A percentile compares a stretch with the other conserved stretches of the same genome.
Conservation (phyloP, 495 filamentous ascomycete species). For the Neurospora tetraspora region DNA sequence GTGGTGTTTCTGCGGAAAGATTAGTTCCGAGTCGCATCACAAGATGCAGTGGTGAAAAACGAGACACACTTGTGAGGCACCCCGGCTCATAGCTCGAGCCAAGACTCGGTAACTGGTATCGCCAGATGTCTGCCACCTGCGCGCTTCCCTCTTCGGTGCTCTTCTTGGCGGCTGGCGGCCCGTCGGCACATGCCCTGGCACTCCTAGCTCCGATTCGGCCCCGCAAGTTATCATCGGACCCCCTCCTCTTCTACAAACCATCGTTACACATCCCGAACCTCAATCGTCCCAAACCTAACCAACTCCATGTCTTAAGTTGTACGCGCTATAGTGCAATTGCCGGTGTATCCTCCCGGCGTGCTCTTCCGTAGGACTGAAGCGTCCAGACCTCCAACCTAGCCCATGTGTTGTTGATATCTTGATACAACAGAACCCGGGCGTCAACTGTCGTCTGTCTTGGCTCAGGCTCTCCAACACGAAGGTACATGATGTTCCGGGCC, state of each 20-base stretch:
- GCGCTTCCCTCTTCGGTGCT: neutral
- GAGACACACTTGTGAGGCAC: neutral
- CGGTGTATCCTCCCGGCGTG: constrained; percentile 13
- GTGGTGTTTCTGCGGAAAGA: neutral
- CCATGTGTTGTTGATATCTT: neutral
- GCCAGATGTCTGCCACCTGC: constrained; percentile 8
- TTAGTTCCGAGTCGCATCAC: neutral
- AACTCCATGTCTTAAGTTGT: constrained; percentile 11
- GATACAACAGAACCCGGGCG: neutral
- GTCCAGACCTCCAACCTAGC: neutral
- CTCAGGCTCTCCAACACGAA: neutral
- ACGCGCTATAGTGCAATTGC: constrained; percentile 22
- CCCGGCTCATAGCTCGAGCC: neutral
- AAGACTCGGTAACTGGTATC: neutral
- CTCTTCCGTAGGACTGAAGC: neutral
- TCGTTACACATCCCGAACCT: constrained; percentile 13
- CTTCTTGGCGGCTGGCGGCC: neutral
- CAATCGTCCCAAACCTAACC: constrained; percentile 16
- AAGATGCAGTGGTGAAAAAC: neutral
- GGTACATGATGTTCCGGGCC: neutral
- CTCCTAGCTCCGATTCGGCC: neutral
- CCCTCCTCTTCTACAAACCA: constrained; percentile 7
- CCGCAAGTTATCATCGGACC: constrained; percentile 7
- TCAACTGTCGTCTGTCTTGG: neutral
- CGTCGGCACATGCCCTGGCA: neutral